Base-by-base conservation (phyloP, 225 moss, liverwort and hornwort genomes). In the Lunularia cruciata region DNA sequence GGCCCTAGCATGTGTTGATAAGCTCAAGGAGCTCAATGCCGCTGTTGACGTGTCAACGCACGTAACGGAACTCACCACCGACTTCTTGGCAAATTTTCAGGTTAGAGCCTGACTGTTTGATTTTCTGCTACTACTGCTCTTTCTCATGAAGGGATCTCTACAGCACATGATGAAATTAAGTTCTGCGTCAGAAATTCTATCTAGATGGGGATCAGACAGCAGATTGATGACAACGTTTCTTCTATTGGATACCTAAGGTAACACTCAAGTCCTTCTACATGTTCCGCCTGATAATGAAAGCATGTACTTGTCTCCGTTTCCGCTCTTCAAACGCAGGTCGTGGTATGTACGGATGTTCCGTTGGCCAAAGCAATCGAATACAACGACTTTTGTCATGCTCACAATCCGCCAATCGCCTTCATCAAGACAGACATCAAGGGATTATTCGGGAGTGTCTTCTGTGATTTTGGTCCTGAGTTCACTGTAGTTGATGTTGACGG, bases 381-480 rank as follows among this genome's bases (percentile, higher is more conserved):
- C 39, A 83, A 93, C 64, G 87, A 90, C 0, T 93, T 90, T 40
- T 98, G 96, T 49, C 93, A 82, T 58, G 72, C 53, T 19, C 92
- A 91, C 34, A 79, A 84, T 36, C 95, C 95, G 1, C 86, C 92
- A n/a, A 91, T 98, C 12, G 73, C 84, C 4, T 98, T 98, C 68
- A 93, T 98, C 66, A 98, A 84, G 84, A 75, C 90, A 8, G 96
- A 93, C 47, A 77, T 91, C 25, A 79, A 76, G 8, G 96, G 96
- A 23, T 70, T 98, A 55, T 98, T 98, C 68, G 96, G 93, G 8
- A 89, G 82, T 52, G 81, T 93, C 3, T 98, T 98, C 43, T 98
- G 96, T 8, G 96, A 98, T 70, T 98, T 98, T 35, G 96, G 96
- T 0, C 96, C 93, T 4, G 69, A 82, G 0, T 98, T 98, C 38